Base-by-base conservation (phyloP, 441 rosid species). In the Gossypium davidsonii region DNA sequence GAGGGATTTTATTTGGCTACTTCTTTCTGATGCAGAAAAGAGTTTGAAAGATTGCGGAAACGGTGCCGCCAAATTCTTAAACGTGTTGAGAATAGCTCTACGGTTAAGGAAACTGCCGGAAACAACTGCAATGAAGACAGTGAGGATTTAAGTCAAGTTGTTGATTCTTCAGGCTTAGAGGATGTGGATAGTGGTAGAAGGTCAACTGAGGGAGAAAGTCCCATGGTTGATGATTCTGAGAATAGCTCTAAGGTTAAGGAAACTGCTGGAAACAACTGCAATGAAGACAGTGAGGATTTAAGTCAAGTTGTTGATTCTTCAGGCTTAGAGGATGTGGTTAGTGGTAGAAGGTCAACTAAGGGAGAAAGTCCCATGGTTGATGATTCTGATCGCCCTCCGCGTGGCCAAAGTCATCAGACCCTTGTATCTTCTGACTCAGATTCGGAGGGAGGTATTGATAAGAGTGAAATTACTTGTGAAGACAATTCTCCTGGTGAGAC, bases 11-110 rank as follows among this genome's bases (percentile, higher is more conserved):
- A 42, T 14, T 71, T 51, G 28, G 55, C 67, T 68, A 59, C 52
- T 49, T 78, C 4, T 70, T 59, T 78, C 56, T 74, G 77, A 7
- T 78, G 76, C 90, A 93, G 97, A 79, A 88, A 83, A 78, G 85
- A 83, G 80, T 93, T 86, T 77, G 92, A 91, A 78, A 82, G 76
- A 75, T 76, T 91, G 76, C 76, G 88, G 65, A 88, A 83, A 77
- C 84, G 83, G 74, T 91, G 98, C 70, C 82, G 59, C 39, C 82
- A 77, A 73, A 78, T 85, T 49, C 81, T 76, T 72, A 76, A 76
- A 73, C 82, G 83, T 52, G 46, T 34, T 76, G 80, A 81, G 52
- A 79, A 76, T 77, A 83, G 76, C 28, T 78, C 67, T 73, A 84
- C 71, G 70, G 64, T 73, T 60, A 79, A 79, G 71, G 85, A 83